Conservation (phyloP, 1,284 basidiomycete species). For the Apiotrichum porosum region DNA sequence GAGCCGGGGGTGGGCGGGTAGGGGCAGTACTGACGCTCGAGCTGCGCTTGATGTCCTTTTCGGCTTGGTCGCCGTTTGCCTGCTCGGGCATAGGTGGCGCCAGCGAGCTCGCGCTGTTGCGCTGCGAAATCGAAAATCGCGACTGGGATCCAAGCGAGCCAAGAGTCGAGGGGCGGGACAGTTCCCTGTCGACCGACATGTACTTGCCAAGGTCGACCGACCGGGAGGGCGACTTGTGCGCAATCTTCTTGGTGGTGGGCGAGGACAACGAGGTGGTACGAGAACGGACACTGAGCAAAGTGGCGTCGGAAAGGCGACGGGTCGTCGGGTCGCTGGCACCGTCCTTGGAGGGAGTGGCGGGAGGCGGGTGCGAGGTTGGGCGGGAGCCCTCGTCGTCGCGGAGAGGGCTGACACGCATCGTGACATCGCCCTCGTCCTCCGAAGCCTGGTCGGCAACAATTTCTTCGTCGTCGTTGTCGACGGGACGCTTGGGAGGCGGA, state of each 20-base stretch:
- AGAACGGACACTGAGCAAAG: not conserved
- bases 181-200: slow-evolving; percentile 7
- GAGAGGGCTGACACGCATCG: not conserved
- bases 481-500: not conserved
- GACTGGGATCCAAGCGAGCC: slow-evolving; percentile 16
- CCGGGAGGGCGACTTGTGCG: slow-evolving; percentile 30
- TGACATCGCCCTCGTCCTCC: slow-evolving; percentile 36
- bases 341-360: not conserved
- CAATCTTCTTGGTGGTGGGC: slow-evolving; percentile 15
- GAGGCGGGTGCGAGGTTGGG: slow-evolving; percentile 7
- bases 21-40: not conserved
- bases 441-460: slow-evolving; percentile 27
- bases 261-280: slow-evolving; percentile 6
- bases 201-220: slow-evolving; percentile 43
- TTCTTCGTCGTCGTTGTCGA: slow-evolving; percentile 34
- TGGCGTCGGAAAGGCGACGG: slow-evolving; percentile 12
- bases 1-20: not conserved
- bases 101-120: too few relatives aligned
- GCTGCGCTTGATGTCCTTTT: not conserved
- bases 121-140: slow-evolving; percentile 2
- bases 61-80: slow-evolving; percentile 5
- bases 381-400: slow-evolving; percentile 4
- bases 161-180: slow-evolving; percentile 2
- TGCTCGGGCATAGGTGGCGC: too few relatives aligned
- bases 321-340: slow-evolving; percentile 4